Base-by-base conservation (phyloP, 2,329 filamentous ascomycete species). In the Fusarium lateritium region DNA sequence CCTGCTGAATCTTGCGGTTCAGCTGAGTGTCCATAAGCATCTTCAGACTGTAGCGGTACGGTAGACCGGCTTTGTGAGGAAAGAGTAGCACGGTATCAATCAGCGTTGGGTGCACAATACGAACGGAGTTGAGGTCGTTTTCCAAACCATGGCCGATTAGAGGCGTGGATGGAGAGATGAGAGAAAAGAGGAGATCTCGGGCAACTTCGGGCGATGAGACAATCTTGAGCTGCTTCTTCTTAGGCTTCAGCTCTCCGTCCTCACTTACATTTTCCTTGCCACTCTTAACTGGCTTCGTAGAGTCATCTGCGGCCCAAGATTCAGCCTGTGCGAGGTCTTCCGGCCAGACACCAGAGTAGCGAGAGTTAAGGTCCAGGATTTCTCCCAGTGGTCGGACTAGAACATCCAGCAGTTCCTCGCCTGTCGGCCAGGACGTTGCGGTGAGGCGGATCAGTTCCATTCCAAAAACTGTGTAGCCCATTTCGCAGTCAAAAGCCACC, bases 401-500 rank as follows among this genome's bases (percentile, higher is more conserved):
- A 1, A 97, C 86, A 76, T 99, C 96, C 7, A 98, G 82, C 0
- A 99, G 79, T 53, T 87, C 85, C 53, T 90, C 86, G 21, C 93
- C 92, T 10, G 85, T 83, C 0, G 95, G 95, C 94, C 96, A 99
- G 11, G 91, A 89, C 5, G 95, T 91, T 7, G 93, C 94, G 0
- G 96, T 98, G 5, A 99, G 80, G 10, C 96, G 93, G 58, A 98
- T 91, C 19, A 99, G 86, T 78, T 99, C 96, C 69, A 98, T 83
- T 0, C 97, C 96, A 50, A 91, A 80, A 1, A 93, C 92, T 0
- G 97, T 99, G 76, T 97, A 98, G 6, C 93, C 93, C 96, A 99
- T 99, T 77, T 99, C 96, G 75, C 96, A 98, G 78, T 99, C 96
- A 74, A 99, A 95, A 68, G 90, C 92, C 13, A 98, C 89, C 4